phyloP scores from a whole-genome alignment of 2,329 filamentous ascomycete genomes.

The Arthroderma uncinatum region DNA sequence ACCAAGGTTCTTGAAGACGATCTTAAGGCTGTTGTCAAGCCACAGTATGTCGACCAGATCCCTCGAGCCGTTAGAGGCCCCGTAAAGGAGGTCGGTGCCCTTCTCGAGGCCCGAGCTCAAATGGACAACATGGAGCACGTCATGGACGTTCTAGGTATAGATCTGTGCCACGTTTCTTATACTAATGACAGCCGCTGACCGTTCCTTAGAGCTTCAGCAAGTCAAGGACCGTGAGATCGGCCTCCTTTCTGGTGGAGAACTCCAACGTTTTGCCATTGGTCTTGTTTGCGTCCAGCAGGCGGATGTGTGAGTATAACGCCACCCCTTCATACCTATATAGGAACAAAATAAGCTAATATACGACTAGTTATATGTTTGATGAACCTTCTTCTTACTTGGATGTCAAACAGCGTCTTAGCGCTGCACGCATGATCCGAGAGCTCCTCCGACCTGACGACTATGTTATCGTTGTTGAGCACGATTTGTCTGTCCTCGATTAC shows the following conservation, averaged over 20 bases:
- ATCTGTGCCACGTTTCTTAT: neutral
- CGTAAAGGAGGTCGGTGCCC: slow-evolving; percentile 64
- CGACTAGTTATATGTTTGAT: slow-evolving; percentile 86
- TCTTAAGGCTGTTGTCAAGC: slow-evolving; percentile 95
- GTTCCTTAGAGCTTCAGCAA: slow-evolving; percentile 60
- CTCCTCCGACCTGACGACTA: slow-evolving; percentile 83
- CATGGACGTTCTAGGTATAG: slow-evolving; percentile 58
- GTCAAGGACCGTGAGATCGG: slow-evolving; percentile 86
- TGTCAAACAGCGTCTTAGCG: slow-evolving; percentile 95
- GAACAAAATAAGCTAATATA: neutral
- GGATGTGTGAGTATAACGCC: slow-evolving; percentile 53
- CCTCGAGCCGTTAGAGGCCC: slow-evolving; percentile 78
- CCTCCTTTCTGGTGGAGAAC: slow-evolving; percentile 87
- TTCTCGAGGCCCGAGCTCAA: slow-evolving; percentile 65
- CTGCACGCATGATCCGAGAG: slow-evolving; percentile 83
- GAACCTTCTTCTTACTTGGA: slow-evolving; percentile 98
- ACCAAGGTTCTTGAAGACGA: slow-evolving; percentile 96
- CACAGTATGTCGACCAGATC: slow-evolving; percentile 98
- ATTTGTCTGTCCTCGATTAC: slow-evolving; percentile 95
- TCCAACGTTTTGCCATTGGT: slow-evolving; percentile 95
- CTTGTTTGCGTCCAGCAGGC: slow-evolving; percentile 92
- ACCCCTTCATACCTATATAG: neutral
- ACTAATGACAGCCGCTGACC: slow-evolving; percentile 12
- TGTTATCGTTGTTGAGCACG: slow-evolving; percentile 98
- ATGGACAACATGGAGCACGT: slow-evolving; percentile 75